Percentiles rank a stretch among this genome's conserved stretches.
phyloP scores from a whole-genome alignment of 2,329 filamentous ascomycete genomes.

The Mycosphaerella sp. region DNA sequence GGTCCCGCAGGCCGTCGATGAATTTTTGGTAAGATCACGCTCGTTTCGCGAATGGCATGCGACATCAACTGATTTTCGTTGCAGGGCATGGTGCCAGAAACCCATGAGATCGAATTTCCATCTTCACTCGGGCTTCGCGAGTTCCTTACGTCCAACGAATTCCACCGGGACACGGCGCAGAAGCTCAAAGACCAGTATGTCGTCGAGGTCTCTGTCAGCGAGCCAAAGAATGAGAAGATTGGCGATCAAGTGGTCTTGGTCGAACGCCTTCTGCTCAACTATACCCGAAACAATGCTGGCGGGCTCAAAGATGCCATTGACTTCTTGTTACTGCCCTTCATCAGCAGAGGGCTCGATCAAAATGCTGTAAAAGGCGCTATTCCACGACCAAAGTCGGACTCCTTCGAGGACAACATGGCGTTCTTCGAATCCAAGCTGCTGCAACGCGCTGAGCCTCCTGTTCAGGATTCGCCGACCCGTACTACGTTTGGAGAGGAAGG shows the following conservation, averaged over 20 bases:
- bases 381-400: slow-evolving; percentile 95
- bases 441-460: slow-evolving; percentile 77
- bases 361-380: slow-evolving; percentile 89
- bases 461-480: slow-evolving; percentile 82
- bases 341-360: slow-evolving; percentile 81
- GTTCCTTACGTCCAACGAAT: slow-evolving; percentile 75
- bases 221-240: slow-evolving; percentile 39
- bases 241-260: slow-evolving; percentile 38
- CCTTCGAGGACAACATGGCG: slow-evolving; percentile 92
- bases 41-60: neutral
- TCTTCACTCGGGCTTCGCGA: slow-evolving; percentile 68
- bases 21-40: slow-evolving; percentile 62
- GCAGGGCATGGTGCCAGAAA: slow-evolving; percentile 93
- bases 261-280: slow-evolving; percentile 49
- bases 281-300: slow-evolving; percentile 95
- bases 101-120: slow-evolving; percentile 81
- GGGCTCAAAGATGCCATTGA: slow-evolving; percentile 94
- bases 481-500: slow-evolving; percentile 70
- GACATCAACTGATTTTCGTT: slow-evolving; percentile 28
- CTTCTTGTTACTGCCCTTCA: slow-evolving; percentile 78
- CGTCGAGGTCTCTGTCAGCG: slow-evolving; percentile 71
- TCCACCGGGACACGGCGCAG: slow-evolving; percentile 68
- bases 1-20: slow-evolving; percentile 92
- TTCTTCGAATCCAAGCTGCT: slow-evolving; percentile 97
- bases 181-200: slow-evolving; percentile 90